These are phyloP conservation scores for Thelonectria blattea DNA, from an alignment of 2,329 filamentous ascomycete species.

Conservation along the genomic window DNA sequence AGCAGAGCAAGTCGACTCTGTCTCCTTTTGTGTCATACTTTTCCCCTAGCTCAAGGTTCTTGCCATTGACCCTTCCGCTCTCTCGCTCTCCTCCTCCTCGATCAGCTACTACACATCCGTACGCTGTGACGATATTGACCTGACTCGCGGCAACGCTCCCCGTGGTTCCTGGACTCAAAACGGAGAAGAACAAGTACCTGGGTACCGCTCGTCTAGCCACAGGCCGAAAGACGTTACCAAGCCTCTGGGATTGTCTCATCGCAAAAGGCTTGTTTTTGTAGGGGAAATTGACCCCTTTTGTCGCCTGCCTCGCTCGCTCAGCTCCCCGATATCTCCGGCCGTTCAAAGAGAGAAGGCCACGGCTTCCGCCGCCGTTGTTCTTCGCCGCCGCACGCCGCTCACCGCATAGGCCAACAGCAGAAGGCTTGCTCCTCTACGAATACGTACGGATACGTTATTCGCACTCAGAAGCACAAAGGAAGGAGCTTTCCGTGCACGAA, in stretches of 20 bases:
- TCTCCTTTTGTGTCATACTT: slow-evolving; percentile 16
- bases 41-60: slow-evolving; percentile 5
- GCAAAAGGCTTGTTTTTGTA: background rate
- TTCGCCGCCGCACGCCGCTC: slow-evolving; percentile 8
- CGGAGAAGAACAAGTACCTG: background rate
- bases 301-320: background rate
- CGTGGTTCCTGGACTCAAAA: slow-evolving; percentile 7
- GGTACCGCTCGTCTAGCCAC: background rate
- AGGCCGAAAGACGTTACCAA: slow-evolving; percentile 4
- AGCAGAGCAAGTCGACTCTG: slow-evolving; percentile 41
- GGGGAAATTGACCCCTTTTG: slow-evolving; percentile 8
- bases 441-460: background rate
- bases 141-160: slow-evolving; percentile 15
- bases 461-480: background rate
- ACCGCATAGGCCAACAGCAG: background rate
- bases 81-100: slow-evolving; percentile 6
- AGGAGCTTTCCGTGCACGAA: slow-evolving; percentile 1
- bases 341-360: slow-evolving; percentile 1
- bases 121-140: slow-evolving; percentile 4
- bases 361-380: background rate
- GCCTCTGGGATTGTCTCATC: slow-evolving; percentile 7
- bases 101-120: slow-evolving; percentile 10
- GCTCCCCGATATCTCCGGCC: slow-evolving; percentile 25
- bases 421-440: background rate
- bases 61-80: slow-evolving; percentile 15